Percentiles rank a stretch among this genome's conserved stretches.
These are phyloP conservation scores for Globisporangium acanthophoron DNA, from an alignment of 352 stramenopile species.

Conservation along the genomic window DNA sequence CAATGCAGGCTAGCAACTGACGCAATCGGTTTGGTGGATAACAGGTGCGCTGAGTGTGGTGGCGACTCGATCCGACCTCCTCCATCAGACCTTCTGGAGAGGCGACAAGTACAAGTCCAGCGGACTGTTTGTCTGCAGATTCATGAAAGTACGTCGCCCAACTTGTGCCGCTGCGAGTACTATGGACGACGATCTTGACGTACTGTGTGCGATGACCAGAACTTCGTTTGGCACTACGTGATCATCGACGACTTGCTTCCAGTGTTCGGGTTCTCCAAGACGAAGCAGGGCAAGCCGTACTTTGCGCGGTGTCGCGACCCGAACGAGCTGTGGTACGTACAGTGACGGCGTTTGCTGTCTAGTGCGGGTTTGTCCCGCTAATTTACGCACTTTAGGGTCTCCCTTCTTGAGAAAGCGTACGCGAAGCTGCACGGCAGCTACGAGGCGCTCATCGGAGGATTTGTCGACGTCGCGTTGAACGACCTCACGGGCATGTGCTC, in stretches of 20 bases:
- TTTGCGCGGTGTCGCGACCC: conserved; percentile 80
- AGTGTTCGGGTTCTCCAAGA: conserved; percentile 80
- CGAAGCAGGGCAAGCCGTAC: conserved; percentile 74
- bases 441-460: conserved; percentile 85
- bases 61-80: conserved; percentile 69
- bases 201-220: conserved; percentile 22
- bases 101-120: conserved; percentile 65
- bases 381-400: conserved; percentile 40
- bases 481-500: conserved; percentile 89
- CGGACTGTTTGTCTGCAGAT: conserved; percentile 86
- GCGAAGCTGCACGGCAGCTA: conserved; percentile 91
- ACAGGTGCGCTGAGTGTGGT: conserved; percentile 84
- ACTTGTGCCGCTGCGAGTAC: neutral
- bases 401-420: conserved; percentile 90
- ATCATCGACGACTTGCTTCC: conserved; percentile 88
- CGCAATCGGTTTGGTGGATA: neutral
- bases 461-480: conserved; percentile 85
- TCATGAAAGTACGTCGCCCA: conserved; percentile 79
- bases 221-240: conserved; percentile 90
- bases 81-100: conserved; percentile 81
- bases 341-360: neutral
- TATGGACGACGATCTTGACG: neutral
- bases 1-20: neutral
- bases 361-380: neutral
- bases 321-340: conserved; percentile 79